Conservation (phyloP, 1,284 basidiomycete species). For the Cryptococcus sp. region DNA sequence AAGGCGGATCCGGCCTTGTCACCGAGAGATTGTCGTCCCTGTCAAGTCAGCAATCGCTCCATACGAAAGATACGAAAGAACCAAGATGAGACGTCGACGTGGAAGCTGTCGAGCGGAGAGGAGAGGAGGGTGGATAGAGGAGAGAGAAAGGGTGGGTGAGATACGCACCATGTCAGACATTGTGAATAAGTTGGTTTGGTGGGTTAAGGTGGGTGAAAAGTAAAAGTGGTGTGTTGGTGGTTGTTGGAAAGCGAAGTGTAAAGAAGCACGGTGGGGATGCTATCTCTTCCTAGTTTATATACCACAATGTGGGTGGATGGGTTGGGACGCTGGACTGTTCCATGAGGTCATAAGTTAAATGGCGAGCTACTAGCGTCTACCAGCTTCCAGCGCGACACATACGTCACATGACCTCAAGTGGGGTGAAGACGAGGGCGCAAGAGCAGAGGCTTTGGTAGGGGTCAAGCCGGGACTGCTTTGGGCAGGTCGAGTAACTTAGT, state of each 20-base stretch:
- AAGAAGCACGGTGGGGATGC: not conserved
- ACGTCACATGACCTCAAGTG: no score
- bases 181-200: conserved; percentile 5
- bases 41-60: conserved; percentile 1
- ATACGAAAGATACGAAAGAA: not conserved
- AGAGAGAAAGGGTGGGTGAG: not conserved
- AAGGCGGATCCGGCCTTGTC: conserved; percentile 38
- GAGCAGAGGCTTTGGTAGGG: no score
- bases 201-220: conserved; percentile 1
- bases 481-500: no score
- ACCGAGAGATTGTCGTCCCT: conserved; percentile 40
- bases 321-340: no score
- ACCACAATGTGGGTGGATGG: no score
- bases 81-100: no score
- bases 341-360: not conserved
- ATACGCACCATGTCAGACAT: conserved; percentile 16
- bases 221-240: not conserved
- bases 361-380: no score
- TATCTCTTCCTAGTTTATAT: no score
- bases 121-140: not conserved
- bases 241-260: not conserved
- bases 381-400: no score
- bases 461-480: no score
- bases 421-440: no score
- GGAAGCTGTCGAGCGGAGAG: no score